A percentile compares a stretch with the other conserved stretches of the same genome.
Conservation (phyloP, 306 rosid genomes). For the Delonix regia region DNA sequence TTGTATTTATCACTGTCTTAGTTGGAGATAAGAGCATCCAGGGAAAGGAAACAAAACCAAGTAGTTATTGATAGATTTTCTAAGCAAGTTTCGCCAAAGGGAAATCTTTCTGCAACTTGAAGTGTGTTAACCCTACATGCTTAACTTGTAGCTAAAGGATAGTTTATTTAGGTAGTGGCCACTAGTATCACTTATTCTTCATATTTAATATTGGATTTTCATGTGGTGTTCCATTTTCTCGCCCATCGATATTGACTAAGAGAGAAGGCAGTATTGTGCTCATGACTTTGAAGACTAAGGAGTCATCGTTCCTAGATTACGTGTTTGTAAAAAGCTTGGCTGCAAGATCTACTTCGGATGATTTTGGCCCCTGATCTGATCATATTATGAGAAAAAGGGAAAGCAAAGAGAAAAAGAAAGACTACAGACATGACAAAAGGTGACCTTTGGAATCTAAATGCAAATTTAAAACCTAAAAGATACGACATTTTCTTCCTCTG, state of each 20-base stretch:
- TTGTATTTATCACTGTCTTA: conserved; percentile 34
- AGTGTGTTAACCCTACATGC: conserved; percentile 1
- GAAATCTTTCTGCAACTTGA: neutral
- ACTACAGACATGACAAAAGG: conserved; percentile 39
- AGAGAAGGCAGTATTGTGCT: conserved; percentile 50
- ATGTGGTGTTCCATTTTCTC: conserved; percentile 54
- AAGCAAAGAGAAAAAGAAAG: conserved; percentile 30
- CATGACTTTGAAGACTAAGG: conserved; percentile 69
- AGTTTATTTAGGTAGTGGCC: conserved; percentile 63
- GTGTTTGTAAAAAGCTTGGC: conserved; percentile 71
- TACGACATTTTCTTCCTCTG: conserved; percentile 20
- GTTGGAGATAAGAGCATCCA: conserved; percentile 24
- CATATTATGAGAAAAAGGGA: conserved; percentile 37
- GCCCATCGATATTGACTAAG: conserved; percentile 65
- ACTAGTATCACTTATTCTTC: conserved; percentile 57
- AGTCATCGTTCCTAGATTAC: conserved; percentile 61
- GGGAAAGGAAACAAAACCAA: conserved; percentile 22
- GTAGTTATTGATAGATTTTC: conserved; percentile 10
- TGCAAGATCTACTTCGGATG: conserved; percentile 62
- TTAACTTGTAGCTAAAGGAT: conserved; percentile 24
- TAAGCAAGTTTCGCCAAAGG: neutral
- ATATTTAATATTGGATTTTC: conserved; percentile 52
- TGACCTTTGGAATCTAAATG: conserved; percentile 43
- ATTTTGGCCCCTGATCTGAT: conserved; percentile 58
- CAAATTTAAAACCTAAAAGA: conserved; percentile 21